Percentiles rank a stretch among this genome's conserved stretches.
phyloP scores from a whole-genome alignment of 2,329 filamentous ascomycete species.

The Sporothrix schenckii region DNA sequence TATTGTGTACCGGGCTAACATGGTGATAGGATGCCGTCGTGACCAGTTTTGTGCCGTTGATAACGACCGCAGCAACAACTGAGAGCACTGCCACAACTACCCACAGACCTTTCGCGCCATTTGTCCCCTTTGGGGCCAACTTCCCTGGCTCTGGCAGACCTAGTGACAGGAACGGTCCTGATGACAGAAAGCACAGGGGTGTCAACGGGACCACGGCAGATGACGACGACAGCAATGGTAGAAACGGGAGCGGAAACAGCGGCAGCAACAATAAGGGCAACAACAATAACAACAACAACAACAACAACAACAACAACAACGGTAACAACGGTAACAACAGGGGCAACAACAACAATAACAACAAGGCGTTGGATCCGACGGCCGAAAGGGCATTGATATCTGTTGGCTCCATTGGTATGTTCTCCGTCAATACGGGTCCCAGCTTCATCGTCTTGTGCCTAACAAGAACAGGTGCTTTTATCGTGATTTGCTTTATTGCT shows the following conservation, averaged over 20 bases:
- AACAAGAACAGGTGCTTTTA: constrained; percentile 46
- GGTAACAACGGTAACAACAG: constrained; percentile 25
- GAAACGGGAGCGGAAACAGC: not conserved
- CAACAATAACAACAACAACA: constrained; percentile 25
- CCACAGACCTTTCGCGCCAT: constrained; percentile 1
- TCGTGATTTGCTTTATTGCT: constrained; percentile 49
- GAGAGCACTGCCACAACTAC: not conserved
- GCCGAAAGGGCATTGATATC: constrained; percentile 43
- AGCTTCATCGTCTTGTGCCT: not conserved
- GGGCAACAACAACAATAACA: constrained; percentile 17
- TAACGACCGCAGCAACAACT: constrained; percentile 26
- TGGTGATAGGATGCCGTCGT: constrained; percentile 23
- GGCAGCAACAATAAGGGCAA: constrained; percentile 7
- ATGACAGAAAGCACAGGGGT: constrained; percentile 30
- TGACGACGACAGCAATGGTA: constrained; percentile 2
- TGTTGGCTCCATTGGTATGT: constrained; percentile 44
- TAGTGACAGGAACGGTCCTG: not conserved
- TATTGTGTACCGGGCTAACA: not conserved
- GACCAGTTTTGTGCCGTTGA: constrained; percentile 26
- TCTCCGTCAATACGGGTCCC: not conserved
- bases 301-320: constrained; percentile 20
- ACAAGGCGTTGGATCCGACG: constrained; percentile 35
- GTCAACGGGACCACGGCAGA: constrained; percentile 7
- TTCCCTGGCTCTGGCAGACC: constrained; percentile 9
- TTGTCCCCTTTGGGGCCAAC: constrained; percentile 15